Evolutionary conservation across 2,329 filamentous ascomycete species (phyloP), one percentile per base, ranked within the genome.

Genomic region (Aaosphaeria pasadenensis): DNA sequence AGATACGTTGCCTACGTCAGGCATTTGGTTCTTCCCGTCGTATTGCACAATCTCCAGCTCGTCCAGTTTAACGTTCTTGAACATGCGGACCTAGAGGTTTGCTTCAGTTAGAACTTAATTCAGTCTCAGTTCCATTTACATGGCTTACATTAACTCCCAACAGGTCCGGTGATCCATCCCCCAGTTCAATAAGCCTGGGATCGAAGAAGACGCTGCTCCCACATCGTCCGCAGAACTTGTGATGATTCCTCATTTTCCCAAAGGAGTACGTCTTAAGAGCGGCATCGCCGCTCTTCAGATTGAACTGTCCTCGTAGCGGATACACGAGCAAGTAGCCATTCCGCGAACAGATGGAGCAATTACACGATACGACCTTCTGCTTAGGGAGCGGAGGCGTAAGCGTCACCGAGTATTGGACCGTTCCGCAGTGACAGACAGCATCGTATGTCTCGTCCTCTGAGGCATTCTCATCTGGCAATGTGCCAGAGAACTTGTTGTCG

Each of bases 371-470:
- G 4, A 79, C 71, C 49, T 70, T 63, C 52, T 76, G 68, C 53
- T 76, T 64, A 4, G 73, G 67, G 30, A 81, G 67, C 29, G 77
- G 73, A 28, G 78, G 77, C 30, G 74, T 75, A 40, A 82, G 69
- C 17, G 70, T 74, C 30, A 79, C 67, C 11, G 71, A 69, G 56
- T 79, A 77, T 50, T 72, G 66, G 50, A 82, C 71, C 45, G 72
- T 72, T 40, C 77, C 78, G 62, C 79, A 82, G 59, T 82, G 78
- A 53, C 78, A 82, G 47, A 73, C 74, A 7, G 71, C 77, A 41
- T 74, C 63, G 61, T 82, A 80, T 1, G 72, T 76, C 43, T 57
- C 43, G 28, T 47, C 42, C 13, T 63, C 55, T 4, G 49, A 43
- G 11, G 55, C 32, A 39, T 62, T 55, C 41, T 58, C 60, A 4